A percentile compares a stretch with the other conserved stretches of the same genome.
These are phyloP conservation scores for Anisodus acutangulus DNA, from an alignment of 257 asterid species.

Conservation along the genomic window DNA sequence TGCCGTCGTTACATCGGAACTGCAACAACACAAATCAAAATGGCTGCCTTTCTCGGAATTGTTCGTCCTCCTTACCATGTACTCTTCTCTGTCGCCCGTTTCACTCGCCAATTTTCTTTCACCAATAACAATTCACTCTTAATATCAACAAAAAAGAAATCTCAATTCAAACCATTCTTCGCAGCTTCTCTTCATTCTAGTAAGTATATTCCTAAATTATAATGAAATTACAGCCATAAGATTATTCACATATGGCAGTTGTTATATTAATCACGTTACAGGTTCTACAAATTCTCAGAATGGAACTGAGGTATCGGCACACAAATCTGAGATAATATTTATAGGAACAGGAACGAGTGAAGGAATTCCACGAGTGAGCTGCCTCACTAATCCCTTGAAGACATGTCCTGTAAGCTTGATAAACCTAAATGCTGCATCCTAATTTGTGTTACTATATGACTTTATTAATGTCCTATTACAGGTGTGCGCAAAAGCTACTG, in stretches of 20 bases:
- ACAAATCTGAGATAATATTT: constrained; percentile 77
- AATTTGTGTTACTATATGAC: not conserved
- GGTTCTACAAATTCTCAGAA: constrained; percentile 49
- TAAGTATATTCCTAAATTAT: constrained; percentile 33
- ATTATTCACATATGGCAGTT: not conserved
- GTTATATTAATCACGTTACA: constrained; percentile 38
- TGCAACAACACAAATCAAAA: constrained; percentile 29
- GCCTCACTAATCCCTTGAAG: constrained; percentile 80
- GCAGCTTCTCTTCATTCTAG: constrained; percentile 64
- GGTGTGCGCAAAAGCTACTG: constrained; percentile 88
- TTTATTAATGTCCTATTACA: constrained; percentile 32
- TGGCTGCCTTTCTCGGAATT: constrained; percentile 51
- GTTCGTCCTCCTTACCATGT: constrained; percentile 55
- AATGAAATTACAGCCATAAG: not conserved
- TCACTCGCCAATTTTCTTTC: constrained; percentile 43
- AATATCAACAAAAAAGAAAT: constrained; percentile 42
- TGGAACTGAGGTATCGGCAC: constrained; percentile 39
- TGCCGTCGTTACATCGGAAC: not conserved
- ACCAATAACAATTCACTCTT: constrained; percentile 35
- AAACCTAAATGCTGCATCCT: constrained; percentile 12
- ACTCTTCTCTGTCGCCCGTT: constrained; percentile 47
- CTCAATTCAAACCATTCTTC: constrained; percentile 42
- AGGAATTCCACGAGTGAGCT: constrained; percentile 98
- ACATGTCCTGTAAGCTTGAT: constrained; percentile 66
- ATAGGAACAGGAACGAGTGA: constrained; percentile 97